Percentiles rank a stretch among this genome's conserved stretches.
phyloP scores from a whole-genome alignment of 129 eudicot species.

The Flaveria robusta region DNA sequence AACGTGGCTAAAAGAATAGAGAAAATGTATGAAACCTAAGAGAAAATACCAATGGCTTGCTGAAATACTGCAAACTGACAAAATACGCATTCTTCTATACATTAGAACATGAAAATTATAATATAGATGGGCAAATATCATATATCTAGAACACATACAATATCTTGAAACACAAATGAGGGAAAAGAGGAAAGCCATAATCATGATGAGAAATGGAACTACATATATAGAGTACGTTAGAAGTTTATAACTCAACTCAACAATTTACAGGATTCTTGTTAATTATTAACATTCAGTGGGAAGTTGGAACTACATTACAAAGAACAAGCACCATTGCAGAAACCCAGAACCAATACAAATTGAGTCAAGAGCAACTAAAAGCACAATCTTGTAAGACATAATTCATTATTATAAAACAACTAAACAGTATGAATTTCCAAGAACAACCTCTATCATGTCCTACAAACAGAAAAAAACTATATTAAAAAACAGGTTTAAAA shows the following conservation, averaged over 20 bases:
- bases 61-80: neutral
- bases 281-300: neutral
- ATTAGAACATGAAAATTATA: neutral
- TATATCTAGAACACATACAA: neutral
- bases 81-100: neutral
- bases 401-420: neutral
- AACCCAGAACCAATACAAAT: neutral
- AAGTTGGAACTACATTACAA: conserved; percentile 14
- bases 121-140: neutral
- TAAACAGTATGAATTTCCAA: neutral
- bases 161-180: neutral
- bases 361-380: conserved; percentile 12
- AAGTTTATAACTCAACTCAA: conserved; percentile 18
- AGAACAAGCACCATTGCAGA: conserved; percentile 4
- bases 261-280: neutral
- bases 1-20: neutral
- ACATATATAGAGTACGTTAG: neutral
- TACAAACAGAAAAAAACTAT: conserved; percentile 9
- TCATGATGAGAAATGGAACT: conserved; percentile 3
- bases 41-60: neutral
- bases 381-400: neutral
- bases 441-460: conserved; percentile 2
- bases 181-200: conserved; percentile 2
- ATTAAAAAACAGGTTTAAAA: neutral
- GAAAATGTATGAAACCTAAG: neutral